phyloP scores from a whole-genome alignment of 768 basidiomycete species.

The Lactarius sp. region DNA sequence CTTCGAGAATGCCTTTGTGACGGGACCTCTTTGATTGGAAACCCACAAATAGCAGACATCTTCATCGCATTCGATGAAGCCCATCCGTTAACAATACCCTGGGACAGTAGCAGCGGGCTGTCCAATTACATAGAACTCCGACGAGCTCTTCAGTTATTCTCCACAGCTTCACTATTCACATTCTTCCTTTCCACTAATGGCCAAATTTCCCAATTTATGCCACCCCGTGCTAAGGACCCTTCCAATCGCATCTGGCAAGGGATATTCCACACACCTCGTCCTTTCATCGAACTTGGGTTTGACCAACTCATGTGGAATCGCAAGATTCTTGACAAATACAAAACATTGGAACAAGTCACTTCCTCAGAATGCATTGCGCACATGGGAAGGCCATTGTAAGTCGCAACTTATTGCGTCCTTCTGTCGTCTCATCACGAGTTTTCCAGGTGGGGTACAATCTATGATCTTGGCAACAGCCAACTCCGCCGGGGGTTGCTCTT shows the following conservation, averaged over 20 bases:
- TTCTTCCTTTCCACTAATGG: not conserved
- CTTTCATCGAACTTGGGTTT: not conserved
- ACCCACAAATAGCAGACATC: not conserved
- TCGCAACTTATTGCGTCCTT: not conserved
- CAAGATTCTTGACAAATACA: not conserved
- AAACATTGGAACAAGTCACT: not conserved
- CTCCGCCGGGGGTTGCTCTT: too few relatives aligned
- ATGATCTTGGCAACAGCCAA: too few relatives aligned
- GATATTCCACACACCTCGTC: not conserved
- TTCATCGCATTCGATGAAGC: slow-evolving; percentile 5
- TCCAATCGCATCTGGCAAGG: not conserved
- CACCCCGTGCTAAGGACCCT: not conserved
- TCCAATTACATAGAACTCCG: not conserved
- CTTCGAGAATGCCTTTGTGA: too few relatives aligned
- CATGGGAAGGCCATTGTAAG: not conserved
- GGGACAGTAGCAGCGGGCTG: too few relatives aligned
- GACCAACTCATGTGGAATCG: not conserved
- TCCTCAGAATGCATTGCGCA: not conserved
- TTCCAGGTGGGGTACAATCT: too few relatives aligned
- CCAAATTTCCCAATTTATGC: not conserved
- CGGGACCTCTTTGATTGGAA: too few relatives aligned
- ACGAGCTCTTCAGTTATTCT: not conserved
- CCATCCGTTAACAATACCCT: not conserved
- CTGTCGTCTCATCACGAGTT: not conserved
- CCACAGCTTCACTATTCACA: not conserved